Evolutionary conservation across 495 filamentous ascomycete species (phyloP), one percentile per base, ranked within the genome.

Genomic region (Penicillium parvum): DNA sequence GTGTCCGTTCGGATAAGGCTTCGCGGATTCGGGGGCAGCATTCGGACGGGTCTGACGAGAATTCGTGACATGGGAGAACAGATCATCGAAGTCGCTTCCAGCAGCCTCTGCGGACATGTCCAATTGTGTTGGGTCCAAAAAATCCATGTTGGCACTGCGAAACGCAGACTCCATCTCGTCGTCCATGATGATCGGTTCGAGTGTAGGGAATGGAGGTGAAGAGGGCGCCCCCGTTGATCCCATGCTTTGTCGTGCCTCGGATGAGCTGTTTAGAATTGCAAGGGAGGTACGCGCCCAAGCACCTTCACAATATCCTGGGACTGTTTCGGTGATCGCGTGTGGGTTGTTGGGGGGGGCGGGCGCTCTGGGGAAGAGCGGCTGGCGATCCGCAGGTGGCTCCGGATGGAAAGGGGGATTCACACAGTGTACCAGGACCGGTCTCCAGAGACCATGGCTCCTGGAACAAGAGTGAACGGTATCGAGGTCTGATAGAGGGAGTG

Each of bases 161-260:
- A 69, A 73, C 28, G 61, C 50, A 35, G 63, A 60, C 39, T 69
- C 65, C 66, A 73, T 71, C 17, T 73, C 68, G 53, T 68, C 67
- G 53, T 72, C 68, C 46, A 73, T 58, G 33, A 72, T 66, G 33
- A 71, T 64, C 22, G 70, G 70, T 36, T 73, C 70, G 45, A 73
- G 45, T 28, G 61, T 32, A 52, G 68, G 53, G 39, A 71, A 69
- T 26, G 57, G 54, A 47, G 70, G 66, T 26, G 68, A 72, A 38
- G 66, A 68, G 12, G 60, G 47, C 15, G 51, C 52, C 55, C 69
- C 65, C 29, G 53, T 41, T 26, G 65, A 57, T 64, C 65, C 63
- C 70, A 73, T 73, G 44, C 55, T 70, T 63, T 36, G 32, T 45
- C 20, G 21, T 26, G 7, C 17, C 21, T 17, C 26, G 29, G 22